These are phyloP conservation scores for Cercophora scortea DNA, from an alignment of 495 filamentous ascomycete species.

Conservation along the genomic window DNA sequence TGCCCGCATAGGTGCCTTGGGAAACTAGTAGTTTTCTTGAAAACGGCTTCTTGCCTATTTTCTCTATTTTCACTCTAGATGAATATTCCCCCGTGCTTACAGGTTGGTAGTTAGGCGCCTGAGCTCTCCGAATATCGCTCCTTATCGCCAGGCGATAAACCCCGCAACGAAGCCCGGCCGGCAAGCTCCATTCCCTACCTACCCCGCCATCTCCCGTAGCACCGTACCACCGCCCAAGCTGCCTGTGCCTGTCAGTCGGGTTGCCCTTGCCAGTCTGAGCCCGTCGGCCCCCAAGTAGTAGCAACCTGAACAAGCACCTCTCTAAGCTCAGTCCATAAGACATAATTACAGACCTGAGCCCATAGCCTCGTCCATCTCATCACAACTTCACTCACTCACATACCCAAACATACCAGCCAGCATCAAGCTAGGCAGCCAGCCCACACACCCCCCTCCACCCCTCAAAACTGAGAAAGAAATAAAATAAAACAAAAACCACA, in stretches of 20 bases:
- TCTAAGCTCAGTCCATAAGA: no score
- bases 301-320: no score
- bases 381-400: not conserved
- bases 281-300: no score
- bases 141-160: conserved; percentile 9
- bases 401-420: no score
- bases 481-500: not conserved
- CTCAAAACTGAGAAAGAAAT: not conserved
- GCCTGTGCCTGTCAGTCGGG: no score
- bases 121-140: no score
- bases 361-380: not conserved
- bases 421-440: no score
- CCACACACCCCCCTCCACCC: not conserved
- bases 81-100: no score
- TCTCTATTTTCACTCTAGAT: not conserved
- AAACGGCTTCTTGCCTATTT: not conserved
- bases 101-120: no score
- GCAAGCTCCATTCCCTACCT: not conserved
- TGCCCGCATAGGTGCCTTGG: no score
- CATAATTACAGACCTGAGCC: not conserved
- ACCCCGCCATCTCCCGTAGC: not conserved
- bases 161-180: conserved; percentile 5
- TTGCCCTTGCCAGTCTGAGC: no score
- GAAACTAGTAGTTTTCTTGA: no score
- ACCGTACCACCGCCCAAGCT: not conserved